Base-by-base conservation (phyloP, 169 alveolate genomes). In the Eimeria sp. region DNA sequence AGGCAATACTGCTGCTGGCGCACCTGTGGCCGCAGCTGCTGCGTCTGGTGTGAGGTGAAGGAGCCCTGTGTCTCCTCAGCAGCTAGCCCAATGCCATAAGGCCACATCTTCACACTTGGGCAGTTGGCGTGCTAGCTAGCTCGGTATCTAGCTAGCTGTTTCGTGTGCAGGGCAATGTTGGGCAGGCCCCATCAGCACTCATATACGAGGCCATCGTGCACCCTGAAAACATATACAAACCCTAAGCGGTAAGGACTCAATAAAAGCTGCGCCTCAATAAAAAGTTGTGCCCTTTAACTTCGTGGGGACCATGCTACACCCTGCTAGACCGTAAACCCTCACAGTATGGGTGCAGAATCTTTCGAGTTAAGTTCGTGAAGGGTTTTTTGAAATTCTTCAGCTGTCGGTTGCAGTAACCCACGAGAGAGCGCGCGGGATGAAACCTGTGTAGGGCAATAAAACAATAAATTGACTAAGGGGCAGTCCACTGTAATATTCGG, bases 321-420 rank as follows among this genome's bases (percentile, higher is more conserved):
- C 61, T 54, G 16, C 82, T 72, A 72, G 27, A 72, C 82, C 49
- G 22, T 72, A 72, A 72, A 76, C 54, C 63, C 88, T 76, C 65
- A 76, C 88, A 76, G 88, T 10, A 76, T 76, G 88, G 88, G 88
- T 76, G 88, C 89, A 5, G 89, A 80, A 34, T 80, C 89, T 45
- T 80, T 80, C 49, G 89, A 80, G 89, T 80, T 80, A 49, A 80
- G 89, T 25, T 80, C 89, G 18, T 47, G 70, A 5, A 80, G 89
- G 3, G 49, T 34, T 20, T 30, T 18, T n/a, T 30, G 27, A 45
- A 80, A 80, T 51, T 80, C 47, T 61, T 80, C 72, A 5, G 65
- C 45, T 0, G 89, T 49, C 20, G 89, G 89, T 16, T 30, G 54
- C 34, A 16, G 34, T 10, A 80, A 61, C 13, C 54, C 54, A 5